Conservation (phyloP, 2,329 filamentous ascomycete genomes). For the Tympanopsis confertula region DNA sequence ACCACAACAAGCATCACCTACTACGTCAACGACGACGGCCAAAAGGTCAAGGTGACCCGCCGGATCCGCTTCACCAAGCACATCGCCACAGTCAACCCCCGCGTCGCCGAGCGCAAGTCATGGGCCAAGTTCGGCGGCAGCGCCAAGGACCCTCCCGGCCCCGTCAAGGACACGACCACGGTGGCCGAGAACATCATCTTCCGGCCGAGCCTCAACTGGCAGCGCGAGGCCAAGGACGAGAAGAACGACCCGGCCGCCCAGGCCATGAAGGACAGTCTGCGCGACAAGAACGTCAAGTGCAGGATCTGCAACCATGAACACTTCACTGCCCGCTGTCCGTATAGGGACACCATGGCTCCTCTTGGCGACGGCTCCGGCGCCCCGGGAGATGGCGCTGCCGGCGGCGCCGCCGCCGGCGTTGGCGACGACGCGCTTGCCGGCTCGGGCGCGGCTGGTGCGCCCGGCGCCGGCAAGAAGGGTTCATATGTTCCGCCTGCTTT, state of each 20-base stretch:
- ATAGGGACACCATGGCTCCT: constrained; percentile 98
- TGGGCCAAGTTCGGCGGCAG: constrained; percentile 90
- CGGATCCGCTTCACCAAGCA: constrained; percentile 86
- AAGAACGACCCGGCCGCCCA: constrained; percentile 62
- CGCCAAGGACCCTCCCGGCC: constrained; percentile 72
- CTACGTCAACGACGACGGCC: constrained; percentile 80
- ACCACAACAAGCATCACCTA: constrained; percentile 91
- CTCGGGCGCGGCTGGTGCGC: constrained; percentile 27
- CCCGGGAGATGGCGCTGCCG: too few relatives aligned
- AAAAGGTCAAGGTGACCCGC: constrained; percentile 94
- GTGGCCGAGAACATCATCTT: constrained; percentile 98
- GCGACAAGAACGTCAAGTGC: constrained; percentile 99
- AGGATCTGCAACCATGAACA: constrained; percentile 98
- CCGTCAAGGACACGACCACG: constrained; percentile 78
- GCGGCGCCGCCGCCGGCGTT: constrained; percentile 35
- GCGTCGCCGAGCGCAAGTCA: constrained; percentile 83
- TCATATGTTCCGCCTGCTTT: constrained; percentile 92
- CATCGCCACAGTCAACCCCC: constrained; percentile 88
- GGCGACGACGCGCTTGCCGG: constrained; percentile 39
- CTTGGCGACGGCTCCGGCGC: constrained; percentile 43
- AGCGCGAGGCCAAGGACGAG: constrained; percentile 75
- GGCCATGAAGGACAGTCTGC: constrained; percentile 70
- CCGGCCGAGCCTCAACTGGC: constrained; percentile 86
- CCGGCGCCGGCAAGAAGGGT: constrained; percentile 53
- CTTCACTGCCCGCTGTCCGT: constrained; percentile 97